These are phyloP conservation scores for Acrodontium crateriforme DNA, from an alignment of 2,329 filamentous ascomycete genomes.

Conservation along the genomic window DNA sequence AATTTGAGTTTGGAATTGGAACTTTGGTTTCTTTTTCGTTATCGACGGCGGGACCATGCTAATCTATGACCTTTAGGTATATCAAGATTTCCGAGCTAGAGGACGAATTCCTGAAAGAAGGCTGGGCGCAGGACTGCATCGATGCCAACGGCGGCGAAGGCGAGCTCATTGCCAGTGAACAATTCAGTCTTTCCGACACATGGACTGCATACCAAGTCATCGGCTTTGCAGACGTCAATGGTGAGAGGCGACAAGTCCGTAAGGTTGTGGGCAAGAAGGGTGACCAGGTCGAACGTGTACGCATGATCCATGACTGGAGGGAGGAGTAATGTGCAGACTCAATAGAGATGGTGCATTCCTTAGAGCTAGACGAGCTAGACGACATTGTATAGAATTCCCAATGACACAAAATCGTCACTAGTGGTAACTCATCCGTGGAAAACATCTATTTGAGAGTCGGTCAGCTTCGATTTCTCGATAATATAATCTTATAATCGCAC, in stretches of 20 bases:
- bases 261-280: constrained; percentile 25
- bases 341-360: too few relatives aligned
- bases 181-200: constrained; percentile 31
- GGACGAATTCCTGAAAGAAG: constrained; percentile 38
- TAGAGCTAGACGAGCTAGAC: too few relatives aligned
- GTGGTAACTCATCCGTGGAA: too few relatives aligned
- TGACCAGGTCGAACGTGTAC: constrained; percentile 24
- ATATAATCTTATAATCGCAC: too few relatives aligned
- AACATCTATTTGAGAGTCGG: too few relatives aligned
- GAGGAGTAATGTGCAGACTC: too few relatives aligned
- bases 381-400: too few relatives aligned
- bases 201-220: constrained; percentile 45
- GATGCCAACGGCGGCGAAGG: too few relatives aligned
- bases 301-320: constrained; percentile 30
- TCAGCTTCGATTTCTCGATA: too few relatives aligned
- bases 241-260: constrained; percentile 26
- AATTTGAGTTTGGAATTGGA: constrained; percentile 5
- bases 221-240: constrained; percentile 33
- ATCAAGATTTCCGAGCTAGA: constrained; percentile 24
- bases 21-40: too few relatives aligned
- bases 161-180: constrained; percentile 35
- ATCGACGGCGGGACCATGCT: too few relatives aligned
- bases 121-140: constrained; percentile 44
- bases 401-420: too few relatives aligned
- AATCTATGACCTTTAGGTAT: constrained; percentile 19